Conservation (phyloP, 495 filamentous ascomycete genomes). For the Delitschia confertaspora region DNA sequence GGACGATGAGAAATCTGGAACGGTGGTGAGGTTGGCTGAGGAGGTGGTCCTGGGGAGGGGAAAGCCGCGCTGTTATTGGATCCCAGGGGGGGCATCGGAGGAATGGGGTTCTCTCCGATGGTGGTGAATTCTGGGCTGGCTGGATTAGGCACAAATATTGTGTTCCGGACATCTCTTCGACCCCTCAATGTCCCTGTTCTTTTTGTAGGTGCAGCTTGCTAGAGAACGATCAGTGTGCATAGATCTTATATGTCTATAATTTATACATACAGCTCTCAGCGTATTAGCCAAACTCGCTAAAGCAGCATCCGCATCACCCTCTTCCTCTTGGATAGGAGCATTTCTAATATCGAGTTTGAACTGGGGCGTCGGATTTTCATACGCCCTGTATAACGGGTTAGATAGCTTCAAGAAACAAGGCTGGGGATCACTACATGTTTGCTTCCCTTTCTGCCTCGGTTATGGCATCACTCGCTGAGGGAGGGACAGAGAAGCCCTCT, state of each 20-base stretch:
- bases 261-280: conserved; percentile 58
- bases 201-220: conserved; percentile 50
- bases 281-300: conserved; percentile 87
- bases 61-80: conserved; percentile 1
- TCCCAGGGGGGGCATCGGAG: conserved; percentile 13
- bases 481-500: conserved; percentile 63
- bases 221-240: conserved; percentile 24
- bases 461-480: conserved; percentile 65
- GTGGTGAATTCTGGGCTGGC: conserved; percentile 25
- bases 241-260: conserved; percentile 18
- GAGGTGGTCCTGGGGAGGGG: conserved; percentile 11
- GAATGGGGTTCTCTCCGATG: conserved; percentile 19
- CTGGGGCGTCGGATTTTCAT: conserved; percentile 36
- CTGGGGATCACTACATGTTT: conserved; percentile 35
- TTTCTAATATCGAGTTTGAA: conserved; percentile 90
- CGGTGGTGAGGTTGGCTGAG: conserved; percentile 28
- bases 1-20: conserved; percentile 28
- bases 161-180: conserved; percentile 69
- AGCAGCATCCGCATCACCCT: conserved; percentile 76
- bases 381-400: conserved; percentile 5
- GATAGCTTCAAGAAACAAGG: not conserved
- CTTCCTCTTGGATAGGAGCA: conserved; percentile 88
- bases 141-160: conserved; percentile 30
- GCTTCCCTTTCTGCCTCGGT: conserved; percentile 75
- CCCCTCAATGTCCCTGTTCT: conserved; percentile 75